A percentile compares a stretch with the other conserved stretches of the same genome.
phyloP scores from a whole-genome alignment of 1,284 basidiomycete genomes.

The Abortiporus biennis region DNA sequence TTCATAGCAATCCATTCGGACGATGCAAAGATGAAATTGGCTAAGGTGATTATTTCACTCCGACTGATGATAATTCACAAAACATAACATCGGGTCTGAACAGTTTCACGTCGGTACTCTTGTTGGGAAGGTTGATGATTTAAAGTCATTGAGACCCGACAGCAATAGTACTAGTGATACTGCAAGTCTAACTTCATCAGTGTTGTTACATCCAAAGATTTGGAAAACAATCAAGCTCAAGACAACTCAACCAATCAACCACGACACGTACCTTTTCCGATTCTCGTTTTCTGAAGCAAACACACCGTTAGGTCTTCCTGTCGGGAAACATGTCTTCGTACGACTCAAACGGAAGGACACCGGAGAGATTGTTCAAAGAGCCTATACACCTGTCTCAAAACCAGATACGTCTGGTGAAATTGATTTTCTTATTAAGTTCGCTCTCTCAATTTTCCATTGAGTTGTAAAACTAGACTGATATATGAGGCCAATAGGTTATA shows the following conservation, averaged over 20 bases:
- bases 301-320: conserved; percentile 51
- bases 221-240: conserved; percentile 48
- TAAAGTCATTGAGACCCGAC: conserved; percentile 1
- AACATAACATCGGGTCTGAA: conserved; percentile 1
- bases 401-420: conserved; percentile 40
- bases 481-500: conserved; percentile 30
- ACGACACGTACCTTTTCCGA: conserved; percentile 48
- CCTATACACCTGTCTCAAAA: conserved; percentile 58
- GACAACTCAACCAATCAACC: conserved; percentile 34
- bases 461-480: background rate
- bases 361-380: conserved; percentile 48
- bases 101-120: conserved; percentile 42
- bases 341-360: conserved; percentile 36
- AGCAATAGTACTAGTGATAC: conserved; percentile 10
- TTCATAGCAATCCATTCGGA: conserved; percentile 54
- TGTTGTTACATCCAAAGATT: conserved; percentile 42
- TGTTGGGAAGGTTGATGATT: conserved; percentile 1
- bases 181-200: conserved; percentile 7
- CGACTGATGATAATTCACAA: conserved; percentile 7
- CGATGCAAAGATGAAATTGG: conserved; percentile 41
- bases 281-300: conserved; percentile 41
- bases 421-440: conserved; percentile 51
- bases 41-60: conserved; percentile 34
- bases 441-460: background rate
- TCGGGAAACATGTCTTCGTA: conserved; percentile 60